A percentile compares a stretch with the other conserved stretches of the same genome.
phyloP scores from a whole-genome alignment of 2,329 filamentous ascomycete species.

The Colletotrichum sublineola region DNA sequence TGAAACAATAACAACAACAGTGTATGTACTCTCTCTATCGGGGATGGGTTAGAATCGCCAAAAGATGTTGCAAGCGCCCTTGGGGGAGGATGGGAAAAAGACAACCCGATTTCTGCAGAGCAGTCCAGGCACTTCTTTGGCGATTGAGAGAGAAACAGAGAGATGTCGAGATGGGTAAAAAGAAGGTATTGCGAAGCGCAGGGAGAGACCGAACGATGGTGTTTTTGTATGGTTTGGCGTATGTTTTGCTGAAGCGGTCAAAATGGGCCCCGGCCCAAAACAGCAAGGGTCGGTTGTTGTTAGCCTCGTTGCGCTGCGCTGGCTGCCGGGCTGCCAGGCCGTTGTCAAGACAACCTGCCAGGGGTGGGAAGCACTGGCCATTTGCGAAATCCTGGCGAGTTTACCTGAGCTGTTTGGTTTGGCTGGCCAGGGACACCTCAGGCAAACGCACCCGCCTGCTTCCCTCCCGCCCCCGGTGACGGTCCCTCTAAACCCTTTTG shows the following conservation, averaged over 20 bases:
- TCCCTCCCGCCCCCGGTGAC: not conserved
- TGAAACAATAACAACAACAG: constrained; percentile 43
- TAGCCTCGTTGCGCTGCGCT: constrained; percentile 27
- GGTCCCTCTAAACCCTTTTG: constrained; percentile 22
- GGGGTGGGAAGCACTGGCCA: constrained; percentile 36
- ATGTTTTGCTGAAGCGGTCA: constrained; percentile 42
- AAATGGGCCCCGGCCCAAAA: constrained; percentile 41
- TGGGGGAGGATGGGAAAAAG: not conserved
- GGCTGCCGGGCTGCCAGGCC: constrained; percentile 41
- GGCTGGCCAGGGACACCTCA: constrained; percentile 25
- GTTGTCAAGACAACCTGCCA: constrained; percentile 41
- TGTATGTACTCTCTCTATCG: not conserved
- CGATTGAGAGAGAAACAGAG: constrained; percentile 6
- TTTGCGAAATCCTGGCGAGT: constrained; percentile 28
- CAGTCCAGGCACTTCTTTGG: constrained; percentile 5
- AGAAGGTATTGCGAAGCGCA: constrained; percentile 38
- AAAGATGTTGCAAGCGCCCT: constrained; percentile 10
- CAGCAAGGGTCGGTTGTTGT: constrained; percentile 41
- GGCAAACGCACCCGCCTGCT: constrained; percentile 36
- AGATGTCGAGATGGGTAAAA: constrained; percentile 34
- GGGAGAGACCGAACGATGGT: constrained; percentile 37
- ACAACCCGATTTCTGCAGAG: constrained; percentile 2
- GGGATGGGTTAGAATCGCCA: not conserved
- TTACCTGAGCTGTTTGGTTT: not conserved
- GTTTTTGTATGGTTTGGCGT: constrained; percentile 43